These are phyloP conservation scores for Hymenoscyphus infarciens DNA, from an alignment of 2,329 filamentous ascomycete genomes.

Conservation along the genomic window DNA sequence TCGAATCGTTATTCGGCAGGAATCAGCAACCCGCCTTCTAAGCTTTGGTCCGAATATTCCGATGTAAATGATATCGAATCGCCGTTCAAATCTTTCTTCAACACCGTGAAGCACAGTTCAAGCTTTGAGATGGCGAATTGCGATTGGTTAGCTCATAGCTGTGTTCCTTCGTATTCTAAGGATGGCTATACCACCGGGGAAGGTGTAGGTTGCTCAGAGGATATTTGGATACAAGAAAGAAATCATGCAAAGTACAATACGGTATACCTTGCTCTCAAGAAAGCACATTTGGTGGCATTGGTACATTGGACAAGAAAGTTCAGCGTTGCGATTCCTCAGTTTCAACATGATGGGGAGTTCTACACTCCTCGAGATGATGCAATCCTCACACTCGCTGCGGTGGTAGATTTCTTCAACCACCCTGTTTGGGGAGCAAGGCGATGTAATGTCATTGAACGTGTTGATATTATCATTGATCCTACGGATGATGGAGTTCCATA, in stretches of 20 bases:
- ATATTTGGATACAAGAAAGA: constrained; percentile 2
- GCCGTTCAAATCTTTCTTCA: constrained; percentile 2
- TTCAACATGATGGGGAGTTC: constrained; percentile 7
- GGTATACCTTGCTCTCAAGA: constrained; percentile 7
- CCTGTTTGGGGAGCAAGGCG: constrained; percentile 7
- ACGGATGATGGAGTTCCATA: not conserved
- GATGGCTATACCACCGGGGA: not conserved
- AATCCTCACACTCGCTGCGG: constrained; percentile 4
- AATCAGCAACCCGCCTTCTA: not conserved
- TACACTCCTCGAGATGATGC: constrained; percentile 12
- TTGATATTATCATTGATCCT: constrained; percentile 11
- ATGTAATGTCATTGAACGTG: not conserved
- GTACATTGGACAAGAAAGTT: not conserved
- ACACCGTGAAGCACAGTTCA: not conserved
- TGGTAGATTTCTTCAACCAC: constrained; percentile 12
- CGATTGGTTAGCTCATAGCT: constrained; percentile 9
- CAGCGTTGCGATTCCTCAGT: constrained; percentile 7
- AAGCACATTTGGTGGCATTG: constrained; percentile 4
- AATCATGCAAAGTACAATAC: constrained; percentile 7
- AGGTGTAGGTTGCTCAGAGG: not conserved
- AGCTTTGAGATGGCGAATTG: constrained; percentile 10
- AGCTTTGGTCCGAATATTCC: not conserved
- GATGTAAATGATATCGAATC: constrained; percentile 7
- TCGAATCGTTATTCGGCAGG: not conserved
- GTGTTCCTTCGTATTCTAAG: constrained; percentile 1